Evolutionary conservation across 768 basidiomycete species (phyloP), one percentile per base, ranked within the genome.

Genomic region (Roridomyces roridus): DNA sequence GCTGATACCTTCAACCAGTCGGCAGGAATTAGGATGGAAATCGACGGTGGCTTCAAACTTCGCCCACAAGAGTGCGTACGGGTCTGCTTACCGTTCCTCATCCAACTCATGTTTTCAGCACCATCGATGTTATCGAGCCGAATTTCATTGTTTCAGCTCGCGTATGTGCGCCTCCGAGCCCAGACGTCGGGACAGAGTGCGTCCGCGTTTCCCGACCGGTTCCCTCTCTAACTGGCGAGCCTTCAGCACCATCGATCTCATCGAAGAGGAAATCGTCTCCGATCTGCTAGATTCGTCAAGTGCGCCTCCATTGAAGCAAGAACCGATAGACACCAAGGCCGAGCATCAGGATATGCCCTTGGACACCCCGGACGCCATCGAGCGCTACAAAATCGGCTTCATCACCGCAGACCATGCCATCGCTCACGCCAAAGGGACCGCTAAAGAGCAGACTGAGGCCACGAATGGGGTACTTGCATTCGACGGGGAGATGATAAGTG

Each of bases 21-120:
- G 17, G 36, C 28, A 20, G 50, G 23, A 9, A 39, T 42, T 6
- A 58, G 12, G 8, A 55, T 70, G 39, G 64, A 67, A 48, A 45
- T 67, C 17, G 49, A 49, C 5, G 68, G 60, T n/a, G 67, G 69
- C 26, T 70, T 68, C 37, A 61, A 65, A 44, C 56, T 70, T 3
- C 60, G 63, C 12, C 23, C 9, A 4, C 48, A 67, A 57, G 68
- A 70, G 68, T 70, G 50, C 46, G 60, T 43, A 25, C 7, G 15
- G 7, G 4, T 5, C 42, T 25, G 24, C 5, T 25, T 44, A n/a
- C n/a, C n/a, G n/a, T n/a, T n/a, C n/a, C n/a, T n/a, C n/a, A n/a
- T n/a, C n/a, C n/a, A n/a, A n/a, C n/a, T n/a, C n/a, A n/a, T n/a
- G n/a, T n/a, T n/a, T n/a, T n/a, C n/a, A n/a, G n/a, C n/a, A n/a